Evolutionary conservation across 2,329 filamentous ascomycete species (phyloP).

Genomic region (Mycogone perniciosa): DNA sequence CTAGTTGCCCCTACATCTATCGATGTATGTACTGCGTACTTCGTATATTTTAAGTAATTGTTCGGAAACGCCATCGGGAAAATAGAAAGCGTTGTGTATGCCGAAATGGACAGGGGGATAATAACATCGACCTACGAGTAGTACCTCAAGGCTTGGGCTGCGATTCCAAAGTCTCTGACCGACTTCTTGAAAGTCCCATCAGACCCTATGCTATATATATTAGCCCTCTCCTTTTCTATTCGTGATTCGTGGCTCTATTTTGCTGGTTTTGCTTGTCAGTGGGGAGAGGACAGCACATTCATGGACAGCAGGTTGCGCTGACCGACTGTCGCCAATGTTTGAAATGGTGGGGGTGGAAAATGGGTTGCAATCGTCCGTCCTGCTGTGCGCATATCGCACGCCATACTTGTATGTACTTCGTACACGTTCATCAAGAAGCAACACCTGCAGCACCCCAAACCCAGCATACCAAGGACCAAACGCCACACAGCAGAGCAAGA

Average conservation of each 20-base stretch:
- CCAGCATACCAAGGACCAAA: not conserved
- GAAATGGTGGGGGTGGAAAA: not conserved
- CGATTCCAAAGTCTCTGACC: not conserved
- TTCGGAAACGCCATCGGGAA: too few relatives aligned
- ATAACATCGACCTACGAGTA: too few relatives aligned
- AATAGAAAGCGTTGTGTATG: too few relatives aligned
- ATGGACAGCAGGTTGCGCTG: not conserved
- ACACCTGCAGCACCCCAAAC: too few relatives aligned
- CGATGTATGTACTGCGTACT: too few relatives aligned
- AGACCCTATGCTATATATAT: not conserved
- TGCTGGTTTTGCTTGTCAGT: conserved; percentile 4
- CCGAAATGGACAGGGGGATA: too few relatives aligned
- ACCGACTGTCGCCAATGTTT: not conserved
- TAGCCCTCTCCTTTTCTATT: not conserved
- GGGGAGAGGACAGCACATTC: conserved; percentile 6
- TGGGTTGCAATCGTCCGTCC: too few relatives aligned
- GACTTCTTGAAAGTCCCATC: conserved; percentile 9
- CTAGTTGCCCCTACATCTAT: not conserved
- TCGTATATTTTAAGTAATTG: too few relatives aligned
- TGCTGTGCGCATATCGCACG: not conserved
- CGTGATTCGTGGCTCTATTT: not conserved
- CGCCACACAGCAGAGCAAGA: too few relatives aligned
- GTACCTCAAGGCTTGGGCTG: not conserved
- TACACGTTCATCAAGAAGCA: too few relatives aligned
- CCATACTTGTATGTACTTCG: too few relatives aligned